Evolutionary conservation across 2,329 filamentous ascomycete genomes (phyloP).

Genomic region (Calonectria ilicicola): DNA sequence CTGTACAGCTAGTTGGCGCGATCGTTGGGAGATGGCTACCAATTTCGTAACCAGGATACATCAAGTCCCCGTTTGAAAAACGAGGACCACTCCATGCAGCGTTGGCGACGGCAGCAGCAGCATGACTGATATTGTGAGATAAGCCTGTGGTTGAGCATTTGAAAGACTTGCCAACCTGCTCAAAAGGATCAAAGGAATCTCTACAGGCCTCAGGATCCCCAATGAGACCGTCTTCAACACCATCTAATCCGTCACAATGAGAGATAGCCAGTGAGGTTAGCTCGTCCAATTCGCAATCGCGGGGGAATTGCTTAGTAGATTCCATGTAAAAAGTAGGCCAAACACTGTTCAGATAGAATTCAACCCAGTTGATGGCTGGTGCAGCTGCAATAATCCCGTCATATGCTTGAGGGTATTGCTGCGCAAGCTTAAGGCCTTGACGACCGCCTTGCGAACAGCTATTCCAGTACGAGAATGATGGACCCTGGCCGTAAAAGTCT

Average conservation of each 20-base stretch:
- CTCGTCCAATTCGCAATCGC: slow-evolving; percentile 15
- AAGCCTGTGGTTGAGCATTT: background rate
- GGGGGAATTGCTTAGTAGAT: background rate
- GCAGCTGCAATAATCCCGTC: slow-evolving; percentile 28
- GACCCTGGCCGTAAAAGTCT: slow-evolving; percentile 8
- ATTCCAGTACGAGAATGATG: slow-evolving; percentile 29
- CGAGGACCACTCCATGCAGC: slow-evolving; percentile 7
- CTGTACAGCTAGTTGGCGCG: slow-evolving; percentile 2
- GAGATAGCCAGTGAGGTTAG: slow-evolving; percentile 7
- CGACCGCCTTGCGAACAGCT: slow-evolving; percentile 31
- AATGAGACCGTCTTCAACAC: slow-evolving; percentile 38
- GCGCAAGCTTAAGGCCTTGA: slow-evolving; percentile 24
- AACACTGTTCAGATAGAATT: slow-evolving; percentile 3
- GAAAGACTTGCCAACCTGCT: slow-evolving; percentile 21
- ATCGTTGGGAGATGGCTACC: background rate
- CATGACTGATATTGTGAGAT: background rate
- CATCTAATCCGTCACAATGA: slow-evolving; percentile 38
- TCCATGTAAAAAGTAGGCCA: slow-evolving; percentile 22
- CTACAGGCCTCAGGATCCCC: slow-evolving; percentile 29
- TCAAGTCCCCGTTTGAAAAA: background rate
- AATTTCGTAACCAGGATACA: slow-evolving; percentile 6
- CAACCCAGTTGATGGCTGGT: slow-evolving; percentile 18
- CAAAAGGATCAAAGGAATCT: slow-evolving; percentile 24
- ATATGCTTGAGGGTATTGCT: slow-evolving; percentile 25
- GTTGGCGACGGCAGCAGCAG: slow-evolving; percentile 13